A percentile compares a stretch with the other conserved stretches of the same genome.
Conservation (phyloP, 805 yeast genomes). For the Cyberlindnera maritima region DNA sequence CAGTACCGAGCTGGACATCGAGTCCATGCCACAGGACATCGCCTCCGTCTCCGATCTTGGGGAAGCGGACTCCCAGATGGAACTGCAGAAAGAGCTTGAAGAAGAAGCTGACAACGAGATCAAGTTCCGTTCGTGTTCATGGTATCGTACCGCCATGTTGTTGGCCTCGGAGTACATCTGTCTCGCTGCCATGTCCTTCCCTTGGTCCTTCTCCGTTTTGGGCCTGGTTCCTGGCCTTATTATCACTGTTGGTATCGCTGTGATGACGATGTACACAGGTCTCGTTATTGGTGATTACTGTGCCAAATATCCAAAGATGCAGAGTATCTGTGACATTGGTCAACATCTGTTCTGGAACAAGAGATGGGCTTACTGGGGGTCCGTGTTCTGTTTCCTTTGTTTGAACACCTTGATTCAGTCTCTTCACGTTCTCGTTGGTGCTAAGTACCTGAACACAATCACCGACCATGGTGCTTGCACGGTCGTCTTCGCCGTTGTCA, state of each 20-base stretch:
- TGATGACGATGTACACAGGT: conserved; percentile 54
- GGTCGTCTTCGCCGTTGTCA: conserved; percentile 48
- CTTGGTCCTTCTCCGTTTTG: conserved; percentile 60
- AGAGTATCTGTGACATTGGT: conserved; percentile 58
- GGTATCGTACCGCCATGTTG: conserved; percentile 60
- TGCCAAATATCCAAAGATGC: conserved; percentile 48
- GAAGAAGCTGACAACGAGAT: conserved; percentile 31
- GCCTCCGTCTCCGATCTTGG: no score
- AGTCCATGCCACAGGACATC: no score
- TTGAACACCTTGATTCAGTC: conserved; percentile 59
- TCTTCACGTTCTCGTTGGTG: conserved; percentile 57
- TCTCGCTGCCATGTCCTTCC: conserved; percentile 62
- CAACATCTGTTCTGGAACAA: conserved; percentile 51
- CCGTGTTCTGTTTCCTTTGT: conserved; percentile 50
- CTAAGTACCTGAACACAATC: conserved; percentile 56
- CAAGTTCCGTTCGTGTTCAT: conserved; percentile 50
- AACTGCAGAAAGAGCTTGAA: conserved; percentile 1
- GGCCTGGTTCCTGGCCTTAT: conserved; percentile 60
- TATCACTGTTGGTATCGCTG: conserved; percentile 48
- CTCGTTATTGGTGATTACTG: conserved; percentile 53
- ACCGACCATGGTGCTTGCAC: conserved; percentile 49
- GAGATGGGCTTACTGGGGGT: conserved; percentile 52
- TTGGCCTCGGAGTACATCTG: conserved; percentile 59
- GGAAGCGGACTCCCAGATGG: no score
- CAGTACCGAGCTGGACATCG: no score